Percentiles rank a stretch among this genome's conserved stretches.
phyloP scores from a whole-genome alignment of 257 asterid genomes.

The Coffea canephora region DNA sequence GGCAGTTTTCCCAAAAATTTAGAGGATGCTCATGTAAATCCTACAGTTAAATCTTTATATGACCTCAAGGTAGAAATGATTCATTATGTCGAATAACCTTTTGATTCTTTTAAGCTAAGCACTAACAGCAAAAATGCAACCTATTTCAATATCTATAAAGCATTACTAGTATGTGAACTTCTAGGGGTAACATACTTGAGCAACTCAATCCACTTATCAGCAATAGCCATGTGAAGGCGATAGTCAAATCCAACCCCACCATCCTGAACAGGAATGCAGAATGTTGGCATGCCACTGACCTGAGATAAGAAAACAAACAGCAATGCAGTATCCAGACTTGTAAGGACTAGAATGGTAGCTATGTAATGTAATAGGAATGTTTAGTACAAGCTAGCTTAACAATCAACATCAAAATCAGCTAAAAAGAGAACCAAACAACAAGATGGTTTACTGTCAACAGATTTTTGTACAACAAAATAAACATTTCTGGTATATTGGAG shows the following conservation, averaged over 20 bases:
- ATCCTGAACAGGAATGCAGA: slow-evolving; percentile 83
- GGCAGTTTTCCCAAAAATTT: not conserved
- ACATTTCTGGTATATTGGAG: not conserved
- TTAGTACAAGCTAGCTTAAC: not conserved
- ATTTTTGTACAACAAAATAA: not conserved
- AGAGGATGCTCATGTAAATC: not conserved
- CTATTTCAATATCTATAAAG: slow-evolving; percentile 9
- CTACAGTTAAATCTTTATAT: not conserved
- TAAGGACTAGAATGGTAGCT: not conserved
- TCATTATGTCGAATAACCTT: not conserved
- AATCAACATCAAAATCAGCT: slow-evolving; percentile 1
- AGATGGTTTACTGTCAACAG: not conserved
- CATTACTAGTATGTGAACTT: slow-evolving; percentile 23
- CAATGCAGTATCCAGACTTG: not conserved
- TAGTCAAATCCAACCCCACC: slow-evolving; percentile 98
- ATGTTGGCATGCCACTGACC: slow-evolving; percentile 99
- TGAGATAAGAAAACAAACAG: slow-evolving; percentile 33
- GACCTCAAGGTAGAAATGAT: not conserved
- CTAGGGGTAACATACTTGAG: slow-evolving; percentile 63
- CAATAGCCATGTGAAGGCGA: slow-evolving; percentile 98
- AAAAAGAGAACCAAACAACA: not conserved
- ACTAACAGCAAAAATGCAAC: not conserved
- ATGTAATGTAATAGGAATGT: not conserved
- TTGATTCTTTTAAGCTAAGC: not conserved
- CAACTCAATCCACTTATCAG: slow-evolving; percentile 95